Percentiles rank a stretch among this genome's conserved stretches.
phyloP scores from a whole-genome alignment of 257 asterid genomes.

The Verbena officinalis region DNA sequence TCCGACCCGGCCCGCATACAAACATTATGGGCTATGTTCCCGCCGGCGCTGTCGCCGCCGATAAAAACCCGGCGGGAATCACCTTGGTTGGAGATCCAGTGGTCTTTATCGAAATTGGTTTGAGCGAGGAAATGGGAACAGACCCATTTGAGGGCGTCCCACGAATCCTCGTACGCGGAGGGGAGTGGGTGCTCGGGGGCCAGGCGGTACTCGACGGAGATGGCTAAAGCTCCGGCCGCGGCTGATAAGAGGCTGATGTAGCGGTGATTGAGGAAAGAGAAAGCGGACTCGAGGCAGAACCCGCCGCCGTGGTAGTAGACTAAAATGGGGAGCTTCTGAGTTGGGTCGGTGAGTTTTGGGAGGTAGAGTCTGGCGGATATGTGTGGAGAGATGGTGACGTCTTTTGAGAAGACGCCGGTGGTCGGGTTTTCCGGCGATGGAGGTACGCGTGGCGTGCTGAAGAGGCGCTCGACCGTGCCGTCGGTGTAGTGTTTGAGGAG shows the following conservation, averaged over 20 bases:
- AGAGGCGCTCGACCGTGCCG: conserved; percentile 34
- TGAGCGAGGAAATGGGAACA: not conserved
- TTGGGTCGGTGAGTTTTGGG: conserved; percentile 3
- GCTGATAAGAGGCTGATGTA: conserved; percentile 19
- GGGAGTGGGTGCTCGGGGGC: conserved; percentile 43
- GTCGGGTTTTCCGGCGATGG: conserved; percentile 28
- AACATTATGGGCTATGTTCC: conserved; percentile 18
- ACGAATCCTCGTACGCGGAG: conserved; percentile 37
- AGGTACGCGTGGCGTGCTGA: conserved; percentile 18
- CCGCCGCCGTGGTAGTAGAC: conserved; percentile 36
- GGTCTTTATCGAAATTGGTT: conserved; percentile 3
- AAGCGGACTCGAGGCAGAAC: conserved; percentile 24
- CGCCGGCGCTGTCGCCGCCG: conserved; percentile 34
- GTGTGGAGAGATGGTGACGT: conserved; percentile 13
- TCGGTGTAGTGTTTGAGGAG: conserved; percentile 31
- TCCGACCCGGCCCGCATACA: conserved; percentile 18
- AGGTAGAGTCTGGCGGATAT: conserved; percentile 33
- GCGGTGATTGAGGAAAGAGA: conserved; percentile 5
- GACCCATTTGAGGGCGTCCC: conserved; percentile 37
- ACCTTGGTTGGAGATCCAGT: conserved; percentile 31
- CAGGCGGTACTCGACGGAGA: conserved; percentile 33
- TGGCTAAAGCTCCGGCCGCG: conserved; percentile 9
- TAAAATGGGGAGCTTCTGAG: conserved; percentile 25
- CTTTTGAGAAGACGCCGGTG: conserved; percentile 31
- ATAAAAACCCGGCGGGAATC: conserved; percentile 28